Evolutionary conservation across 2,329 filamentous ascomycete genomes (phyloP), one percentile per base, ranked within the genome.

Genomic region (Penicillium italicum): DNA sequence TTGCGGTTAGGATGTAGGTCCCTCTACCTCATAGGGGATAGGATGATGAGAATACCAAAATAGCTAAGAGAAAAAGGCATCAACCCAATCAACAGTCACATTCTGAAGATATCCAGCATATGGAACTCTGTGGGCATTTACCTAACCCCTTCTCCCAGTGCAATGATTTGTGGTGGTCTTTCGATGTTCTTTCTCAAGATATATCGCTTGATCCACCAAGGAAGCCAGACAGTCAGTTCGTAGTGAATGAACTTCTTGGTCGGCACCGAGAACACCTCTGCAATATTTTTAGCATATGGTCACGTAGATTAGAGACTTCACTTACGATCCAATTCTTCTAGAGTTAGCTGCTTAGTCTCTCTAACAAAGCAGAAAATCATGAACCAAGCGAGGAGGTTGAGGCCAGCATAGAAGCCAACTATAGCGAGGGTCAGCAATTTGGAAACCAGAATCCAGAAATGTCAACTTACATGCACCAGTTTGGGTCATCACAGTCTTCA

Each of bases 291-390:
- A 63, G 61, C 18, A 30, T 34, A 20, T 4, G 16, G 3, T 28
- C n/a, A 51, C n/a, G 1, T 24, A 11, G 0, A 10, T 6, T 26
- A 5, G 4, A 12, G 10, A 4, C 1, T 12, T 14, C 0, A 58
- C 61, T 60, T 55, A 66, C 64, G 64, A 47, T 68, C 66, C 50
- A 68, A 42, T 36, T 68, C 66, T 46, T 68, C 66, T 8, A 74
- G 62, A 1, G 80, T 82, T 26, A 76, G 74, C 62, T 82, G 74
- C 53, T 80, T 82, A 3, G 80, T 82, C 65, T 82, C 80, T 4
- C 79, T 77, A 1, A 83, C 69, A 62, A 80, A 82, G 30, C 85
- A 74, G 75, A 85, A 85, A 51, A 87, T 86, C 74, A 88, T 80
- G n/a, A 81, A 57, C 48, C 85, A 78, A 0, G 84, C 84, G 1